Conservation (phyloP, 495 filamentous ascomycete genomes). For the Xylaria grammica region DNA sequence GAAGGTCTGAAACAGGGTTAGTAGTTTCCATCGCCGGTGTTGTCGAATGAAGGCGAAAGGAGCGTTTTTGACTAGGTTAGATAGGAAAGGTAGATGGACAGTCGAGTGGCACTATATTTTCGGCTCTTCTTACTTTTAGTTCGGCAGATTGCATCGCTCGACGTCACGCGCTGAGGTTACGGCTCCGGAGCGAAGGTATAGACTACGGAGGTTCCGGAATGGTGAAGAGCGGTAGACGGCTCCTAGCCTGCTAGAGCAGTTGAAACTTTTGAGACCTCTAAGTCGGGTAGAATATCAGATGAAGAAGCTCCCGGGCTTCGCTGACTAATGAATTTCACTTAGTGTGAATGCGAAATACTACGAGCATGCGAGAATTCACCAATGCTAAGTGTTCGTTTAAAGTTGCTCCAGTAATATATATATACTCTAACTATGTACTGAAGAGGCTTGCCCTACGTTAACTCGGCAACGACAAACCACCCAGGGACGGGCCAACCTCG, state of each 20-base stretch:
- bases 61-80: too few relatives aligned
- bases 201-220: too few relatives aligned
- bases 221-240: neutral
- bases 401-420: neutral
- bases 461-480: neutral
- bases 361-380: neutral
- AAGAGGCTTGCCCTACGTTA: neutral
- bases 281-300: too few relatives aligned
- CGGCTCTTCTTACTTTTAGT: too few relatives aligned
- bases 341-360: too few relatives aligned
- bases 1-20: neutral
- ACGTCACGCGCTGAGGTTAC: too few relatives aligned
- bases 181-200: too few relatives aligned
- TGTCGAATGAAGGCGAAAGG: neutral
- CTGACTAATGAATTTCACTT: too few relatives aligned
- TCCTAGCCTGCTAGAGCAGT: neutral
- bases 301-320: too few relatives aligned
- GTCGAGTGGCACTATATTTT: neutral
- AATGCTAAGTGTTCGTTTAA: neutral
- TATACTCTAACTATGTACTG: neutral
- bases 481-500: neutral
- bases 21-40: neutral
- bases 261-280: too few relatives aligned
- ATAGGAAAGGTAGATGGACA: neutral
- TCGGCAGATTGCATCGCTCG: too few relatives aligned